Conservation (phyloP, 352 stramenopile genomes). For the Phytophthora foliorum region DNA sequence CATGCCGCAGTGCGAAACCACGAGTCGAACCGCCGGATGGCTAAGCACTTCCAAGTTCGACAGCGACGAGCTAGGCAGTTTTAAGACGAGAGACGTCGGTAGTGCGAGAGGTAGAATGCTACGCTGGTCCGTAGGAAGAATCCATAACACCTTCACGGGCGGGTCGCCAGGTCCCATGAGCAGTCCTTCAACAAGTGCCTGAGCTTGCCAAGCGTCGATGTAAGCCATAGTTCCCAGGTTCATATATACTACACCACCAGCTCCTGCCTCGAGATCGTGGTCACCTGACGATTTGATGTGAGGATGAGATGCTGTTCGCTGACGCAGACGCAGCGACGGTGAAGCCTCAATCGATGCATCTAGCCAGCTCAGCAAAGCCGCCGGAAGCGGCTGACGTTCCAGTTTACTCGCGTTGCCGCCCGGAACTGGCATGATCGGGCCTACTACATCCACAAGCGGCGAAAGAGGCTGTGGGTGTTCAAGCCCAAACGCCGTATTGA, state of each 20-base stretch:
- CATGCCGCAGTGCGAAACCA: slow-evolving; percentile 92
- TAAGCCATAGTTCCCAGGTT: slow-evolving; percentile 85
- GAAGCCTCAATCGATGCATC: slow-evolving; percentile 31
- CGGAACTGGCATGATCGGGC: slow-evolving; percentile 67
- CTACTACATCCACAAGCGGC: slow-evolving; percentile 81
- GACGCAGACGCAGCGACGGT: slow-evolving; percentile 36
- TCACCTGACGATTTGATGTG: slow-evolving; percentile 23
- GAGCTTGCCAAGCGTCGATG: slow-evolving; percentile 83
- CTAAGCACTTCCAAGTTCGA: slow-evolving; percentile 74
- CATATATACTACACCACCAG: slow-evolving; percentile 68
- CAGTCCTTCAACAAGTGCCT: slow-evolving; percentile 77
- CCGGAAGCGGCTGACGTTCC: slow-evolving; percentile 39
- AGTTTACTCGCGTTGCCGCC: slow-evolving; percentile 47
- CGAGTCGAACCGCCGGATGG: slow-evolving; percentile 65
- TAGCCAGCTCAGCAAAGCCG: slow-evolving; percentile 55
- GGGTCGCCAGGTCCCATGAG: slow-evolving; percentile 49
- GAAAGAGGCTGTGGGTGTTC: slow-evolving; percentile 84
- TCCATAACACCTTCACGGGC: slow-evolving; percentile 75
- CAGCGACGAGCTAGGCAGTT: slow-evolving; percentile 62
- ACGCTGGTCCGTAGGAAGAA: slow-evolving; percentile 81
- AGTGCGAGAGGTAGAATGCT: slow-evolving; percentile 62
- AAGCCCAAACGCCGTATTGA: slow-evolving; percentile 91
- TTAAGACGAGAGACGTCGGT: slow-evolving; percentile 71
- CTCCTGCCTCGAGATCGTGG: slow-evolving; percentile 18
- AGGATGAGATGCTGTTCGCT: slow-evolving; percentile 26